phyloP scores from a whole-genome alignment of 164 flowering plant genomes.

The Dillenia suffruticosa region DNA sequence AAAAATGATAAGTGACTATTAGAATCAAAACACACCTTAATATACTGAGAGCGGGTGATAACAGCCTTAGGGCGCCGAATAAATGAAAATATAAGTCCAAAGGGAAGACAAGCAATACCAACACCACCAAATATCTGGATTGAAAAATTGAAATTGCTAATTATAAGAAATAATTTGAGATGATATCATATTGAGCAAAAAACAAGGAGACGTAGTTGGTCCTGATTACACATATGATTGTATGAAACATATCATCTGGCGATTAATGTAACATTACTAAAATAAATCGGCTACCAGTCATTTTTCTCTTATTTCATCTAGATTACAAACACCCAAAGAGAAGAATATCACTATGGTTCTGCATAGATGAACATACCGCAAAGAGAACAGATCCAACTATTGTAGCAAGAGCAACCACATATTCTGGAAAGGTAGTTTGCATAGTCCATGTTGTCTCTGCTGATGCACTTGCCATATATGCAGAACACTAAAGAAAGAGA shows the following conservation, averaged over 20 bases:
- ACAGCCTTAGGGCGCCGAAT: constrained; percentile 96
- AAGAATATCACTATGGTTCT: neutral
- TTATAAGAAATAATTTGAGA: too few relatives aligned
- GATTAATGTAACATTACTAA: too few relatives aligned
- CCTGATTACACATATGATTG: neutral
- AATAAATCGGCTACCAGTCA: too few relatives aligned
- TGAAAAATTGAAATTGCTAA: neutral
- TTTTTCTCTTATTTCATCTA: too few relatives aligned
- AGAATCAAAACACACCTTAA: constrained; percentile 54
- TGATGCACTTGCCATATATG: constrained; percentile 62
- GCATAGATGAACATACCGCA: constrained; percentile 42
- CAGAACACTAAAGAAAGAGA: constrained; percentile 60
- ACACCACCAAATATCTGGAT: constrained; percentile 96
- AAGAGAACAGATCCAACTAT: constrained; percentile 95
- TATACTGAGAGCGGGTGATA: constrained; percentile 95
- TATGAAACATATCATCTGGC: neutral
- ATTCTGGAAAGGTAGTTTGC: constrained; percentile 95
- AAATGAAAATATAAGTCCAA: constrained; percentile 87
- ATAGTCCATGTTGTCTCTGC: constrained; percentile 92
- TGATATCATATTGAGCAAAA: too few relatives aligned
- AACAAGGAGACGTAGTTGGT: neutral
- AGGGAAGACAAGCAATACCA: constrained; percentile 87
- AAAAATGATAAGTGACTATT: neutral
- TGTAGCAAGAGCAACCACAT: constrained; percentile 97
- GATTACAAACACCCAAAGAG: neutral